Conservation (phyloP, 495 filamentous ascomycete genomes). For the Massariosphaeria phaeospora region DNA sequence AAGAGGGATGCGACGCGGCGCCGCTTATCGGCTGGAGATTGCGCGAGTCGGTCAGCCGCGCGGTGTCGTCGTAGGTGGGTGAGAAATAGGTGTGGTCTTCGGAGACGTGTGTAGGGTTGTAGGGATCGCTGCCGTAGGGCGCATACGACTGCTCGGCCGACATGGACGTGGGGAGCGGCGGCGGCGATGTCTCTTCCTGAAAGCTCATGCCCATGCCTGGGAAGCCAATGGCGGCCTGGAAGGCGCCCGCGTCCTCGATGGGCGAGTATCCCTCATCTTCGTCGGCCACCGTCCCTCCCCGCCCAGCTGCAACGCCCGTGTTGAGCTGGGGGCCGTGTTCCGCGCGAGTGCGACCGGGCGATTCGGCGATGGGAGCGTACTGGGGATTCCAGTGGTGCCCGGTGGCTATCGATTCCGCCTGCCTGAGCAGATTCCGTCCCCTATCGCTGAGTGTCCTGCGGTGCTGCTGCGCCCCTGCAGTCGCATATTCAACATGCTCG, state of each 20-base stretch:
- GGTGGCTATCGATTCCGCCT: slow-evolving; percentile 23
- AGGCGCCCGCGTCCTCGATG: slow-evolving; percentile 48
- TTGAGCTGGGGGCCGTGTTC: slow-evolving; percentile 15
- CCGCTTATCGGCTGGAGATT: slow-evolving; percentile 37
- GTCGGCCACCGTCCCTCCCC: slow-evolving; percentile 38
- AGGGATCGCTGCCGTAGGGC: slow-evolving; percentile 37
- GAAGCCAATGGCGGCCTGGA: slow-evolving; percentile 58
- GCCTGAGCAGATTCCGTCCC: slow-evolving; percentile 35
- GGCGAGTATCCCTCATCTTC: slow-evolving; percentile 45
- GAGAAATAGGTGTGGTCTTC: slow-evolving; percentile 54
- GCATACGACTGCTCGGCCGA: slow-evolving; percentile 33
- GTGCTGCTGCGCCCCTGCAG: slow-evolving; percentile 34
- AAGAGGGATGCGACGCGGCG: slow-evolving; percentile 39
- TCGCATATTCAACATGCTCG: slow-evolving; percentile 37
- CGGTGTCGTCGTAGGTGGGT: slow-evolving; percentile 56
- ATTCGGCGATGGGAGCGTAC: slow-evolving; percentile 54
- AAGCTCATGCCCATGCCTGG: slow-evolving; percentile 55
- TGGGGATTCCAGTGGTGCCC: slow-evolving; percentile 33
- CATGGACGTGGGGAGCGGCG: slow-evolving; percentile 26
- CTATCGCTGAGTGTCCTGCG: slow-evolving; percentile 40
- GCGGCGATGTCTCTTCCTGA: slow-evolving; percentile 38
- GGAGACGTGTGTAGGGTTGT: slow-evolving; percentile 48
- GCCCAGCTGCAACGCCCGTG: slow-evolving; percentile 9
- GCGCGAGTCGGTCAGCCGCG: slow-evolving; percentile 39
- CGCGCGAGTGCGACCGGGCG: slow-evolving; percentile 44